A percentile compares a stretch with the other conserved stretches of the same genome.
phyloP scores from a whole-genome alignment of 2,329 filamentous ascomycete genomes.

The Colletotrichum sp. region DNA sequence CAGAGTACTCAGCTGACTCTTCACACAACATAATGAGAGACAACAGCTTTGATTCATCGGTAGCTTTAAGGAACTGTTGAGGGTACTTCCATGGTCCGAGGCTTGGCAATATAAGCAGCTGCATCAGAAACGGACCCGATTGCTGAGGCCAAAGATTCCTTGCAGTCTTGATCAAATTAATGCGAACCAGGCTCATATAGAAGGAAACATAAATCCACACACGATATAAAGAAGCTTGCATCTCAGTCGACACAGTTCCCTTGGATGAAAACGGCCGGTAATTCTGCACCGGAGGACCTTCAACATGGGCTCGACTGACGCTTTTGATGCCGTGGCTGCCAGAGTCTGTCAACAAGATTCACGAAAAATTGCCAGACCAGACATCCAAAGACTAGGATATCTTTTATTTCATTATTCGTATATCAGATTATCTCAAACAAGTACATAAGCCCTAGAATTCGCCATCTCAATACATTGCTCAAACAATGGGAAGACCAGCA shows the following conservation, averaged over 20 bases:
- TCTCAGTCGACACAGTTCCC: too few species aligned
- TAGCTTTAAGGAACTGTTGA: background rate
- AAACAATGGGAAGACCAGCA: background rate
- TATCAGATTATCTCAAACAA: too few species aligned
- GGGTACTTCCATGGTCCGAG: background rate
- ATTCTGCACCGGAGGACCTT: background rate
- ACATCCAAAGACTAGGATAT: fast-evolving
- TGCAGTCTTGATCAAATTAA: background rate
- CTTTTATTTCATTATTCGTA: too few species aligned
- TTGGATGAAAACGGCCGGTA: too few species aligned
- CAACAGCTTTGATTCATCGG: fast-evolving
- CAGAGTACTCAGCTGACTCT: background rate
- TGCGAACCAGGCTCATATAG: fast-evolving
- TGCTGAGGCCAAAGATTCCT: too few species aligned
- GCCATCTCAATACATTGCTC: background rate
- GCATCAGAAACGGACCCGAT: background rate
- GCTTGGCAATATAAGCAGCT: background rate
- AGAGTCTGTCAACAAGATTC: fast-evolving
- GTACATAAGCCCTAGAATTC: fast-evolving
- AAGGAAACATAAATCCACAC: too few species aligned
- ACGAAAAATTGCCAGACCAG: background rate
- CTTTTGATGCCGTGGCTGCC: background rate
- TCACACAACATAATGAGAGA: background rate
- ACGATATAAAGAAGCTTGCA: too few species aligned
- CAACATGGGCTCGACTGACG: fast-evolving